Conservation (phyloP, 2,329 filamentous ascomycete species). For the Colletotrichum lini region DNA sequence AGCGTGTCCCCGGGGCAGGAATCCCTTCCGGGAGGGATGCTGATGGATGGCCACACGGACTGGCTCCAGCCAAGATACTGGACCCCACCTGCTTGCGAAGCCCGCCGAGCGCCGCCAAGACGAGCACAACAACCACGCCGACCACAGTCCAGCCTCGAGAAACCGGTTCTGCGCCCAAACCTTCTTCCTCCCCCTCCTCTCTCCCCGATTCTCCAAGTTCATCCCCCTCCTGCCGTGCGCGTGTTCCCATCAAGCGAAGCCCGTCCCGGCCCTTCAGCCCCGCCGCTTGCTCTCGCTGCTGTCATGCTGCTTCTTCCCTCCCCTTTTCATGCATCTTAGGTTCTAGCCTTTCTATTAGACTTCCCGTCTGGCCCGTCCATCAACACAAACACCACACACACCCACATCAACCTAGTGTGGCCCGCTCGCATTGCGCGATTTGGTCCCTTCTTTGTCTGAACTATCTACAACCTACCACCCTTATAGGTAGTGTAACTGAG, state of each 20-base stretch:
- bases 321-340: not conserved
- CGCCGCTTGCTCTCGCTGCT: not conserved
- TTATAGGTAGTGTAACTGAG: not conserved
- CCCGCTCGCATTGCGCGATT: conserved; percentile 14
- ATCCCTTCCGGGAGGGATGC: not conserved
- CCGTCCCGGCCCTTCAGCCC: not conserved
- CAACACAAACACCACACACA: not conserved
- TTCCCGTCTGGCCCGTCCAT: conserved; percentile 23
- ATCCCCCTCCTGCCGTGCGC: not conserved
- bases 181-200: not conserved
- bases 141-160: conserved; percentile 6
- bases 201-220: not conserved
- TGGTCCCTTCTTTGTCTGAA: conserved; percentile 29
- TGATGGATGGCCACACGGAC: not conserved
- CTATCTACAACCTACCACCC: not conserved
- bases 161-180: not conserved
- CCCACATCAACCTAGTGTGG: no score
- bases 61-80: not conserved
- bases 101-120: conserved; percentile 10
- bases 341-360: conserved; percentile 28
- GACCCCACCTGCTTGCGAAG: conserved; percentile 27
- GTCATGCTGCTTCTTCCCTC: no score
- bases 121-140: not conserved
- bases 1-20: not conserved
- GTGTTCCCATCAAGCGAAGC: not conserved